phyloP scores from a whole-genome alignment of 345 rosid species.

The Rhizophora mangle region DNA sequence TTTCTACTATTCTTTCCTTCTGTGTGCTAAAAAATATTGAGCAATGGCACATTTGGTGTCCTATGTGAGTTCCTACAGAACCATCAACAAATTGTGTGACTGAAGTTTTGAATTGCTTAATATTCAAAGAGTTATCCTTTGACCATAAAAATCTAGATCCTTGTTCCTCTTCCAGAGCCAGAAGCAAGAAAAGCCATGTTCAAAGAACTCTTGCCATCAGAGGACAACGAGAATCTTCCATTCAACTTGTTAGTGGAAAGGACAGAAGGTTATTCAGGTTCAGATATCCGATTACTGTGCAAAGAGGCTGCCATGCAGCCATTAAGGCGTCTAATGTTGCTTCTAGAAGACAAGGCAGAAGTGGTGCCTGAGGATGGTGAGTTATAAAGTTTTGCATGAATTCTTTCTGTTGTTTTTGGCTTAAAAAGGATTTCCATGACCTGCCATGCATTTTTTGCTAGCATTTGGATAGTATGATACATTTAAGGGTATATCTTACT shows the following conservation, averaged over 20 bases:
- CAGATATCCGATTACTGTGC: constrained; percentile 82
- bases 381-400: background rate
- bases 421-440: too few relatives aligned
- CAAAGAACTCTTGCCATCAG: constrained; percentile 65
- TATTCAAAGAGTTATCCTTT: constrained; percentile 23
- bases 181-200: constrained; percentile 96
- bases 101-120: background rate
- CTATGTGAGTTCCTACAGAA: background rate
- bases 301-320: constrained; percentile 99
- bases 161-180: constrained; percentile 92
- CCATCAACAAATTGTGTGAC: background rate
- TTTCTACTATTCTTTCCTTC: background rate
- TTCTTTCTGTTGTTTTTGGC: too few relatives aligned
- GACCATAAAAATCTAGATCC: constrained; percentile 58
- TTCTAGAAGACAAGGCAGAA: constrained; percentile 60
- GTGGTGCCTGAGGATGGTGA: constrained; percentile 78
- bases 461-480: too few relatives aligned
- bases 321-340: constrained; percentile 62
- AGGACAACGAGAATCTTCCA: constrained; percentile 62
- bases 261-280: constrained; percentile 85
- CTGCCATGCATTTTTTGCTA: too few relatives aligned
- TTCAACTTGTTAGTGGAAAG: constrained; percentile 68
- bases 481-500: too few relatives aligned
- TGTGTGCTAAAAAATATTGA: background rate
- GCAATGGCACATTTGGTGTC: background rate